phyloP scores from a whole-genome alignment of 2,329 filamentous ascomycete species.

The Aspergillus quadricinctus region DNA sequence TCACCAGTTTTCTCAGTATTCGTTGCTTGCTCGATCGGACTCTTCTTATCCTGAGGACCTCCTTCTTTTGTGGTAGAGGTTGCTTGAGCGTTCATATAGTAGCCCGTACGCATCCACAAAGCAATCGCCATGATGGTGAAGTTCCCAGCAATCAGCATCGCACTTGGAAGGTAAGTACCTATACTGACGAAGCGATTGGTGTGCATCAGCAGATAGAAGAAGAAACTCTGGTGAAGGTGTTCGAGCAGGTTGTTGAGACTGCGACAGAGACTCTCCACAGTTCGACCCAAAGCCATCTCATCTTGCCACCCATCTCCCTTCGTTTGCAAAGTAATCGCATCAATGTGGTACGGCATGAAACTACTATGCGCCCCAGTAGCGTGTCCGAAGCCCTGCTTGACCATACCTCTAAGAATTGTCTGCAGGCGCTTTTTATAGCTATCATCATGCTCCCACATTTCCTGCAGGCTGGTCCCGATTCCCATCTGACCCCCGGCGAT shows the following conservation, averaged over 20 bases:
- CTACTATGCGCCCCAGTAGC: slow-evolving; percentile 88
- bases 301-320: slow-evolving; percentile 93
- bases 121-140: slow-evolving; percentile 94
- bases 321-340: slow-evolving; percentile 88
- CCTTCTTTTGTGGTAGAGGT: slow-evolving; percentile 13
- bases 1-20: slow-evolving; percentile 11
- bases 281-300: slow-evolving; percentile 89
- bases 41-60: slow-evolving; percentile 31
- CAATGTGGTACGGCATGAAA: slow-evolving; percentile 97
- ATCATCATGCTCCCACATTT: slow-evolving; percentile 74
- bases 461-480: slow-evolving; percentile 75
- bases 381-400: slow-evolving; percentile 83
- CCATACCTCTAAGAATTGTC: slow-evolving; percentile 89
- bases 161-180: slow-evolving; percentile 91
- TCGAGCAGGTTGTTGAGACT: slow-evolving; percentile 95
- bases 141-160: slow-evolving; percentile 93
- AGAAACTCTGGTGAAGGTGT: slow-evolving; percentile 97
- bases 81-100: slow-evolving; percentile 30
- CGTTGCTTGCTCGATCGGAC: slow-evolving; percentile 9
- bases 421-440: slow-evolving; percentile 75
- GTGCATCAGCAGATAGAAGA: slow-evolving; percentile 95
- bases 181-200: slow-evolving; percentile 94
- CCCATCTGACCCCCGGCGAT: slow-evolving; percentile 92
- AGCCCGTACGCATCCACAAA: slow-evolving; percentile 87
- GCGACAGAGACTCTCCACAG: slow-evolving; percentile 84